Evolutionary conservation across 2,329 filamentous ascomycete genomes (phyloP).

Genomic region (Aspergillus sp.): DNA sequence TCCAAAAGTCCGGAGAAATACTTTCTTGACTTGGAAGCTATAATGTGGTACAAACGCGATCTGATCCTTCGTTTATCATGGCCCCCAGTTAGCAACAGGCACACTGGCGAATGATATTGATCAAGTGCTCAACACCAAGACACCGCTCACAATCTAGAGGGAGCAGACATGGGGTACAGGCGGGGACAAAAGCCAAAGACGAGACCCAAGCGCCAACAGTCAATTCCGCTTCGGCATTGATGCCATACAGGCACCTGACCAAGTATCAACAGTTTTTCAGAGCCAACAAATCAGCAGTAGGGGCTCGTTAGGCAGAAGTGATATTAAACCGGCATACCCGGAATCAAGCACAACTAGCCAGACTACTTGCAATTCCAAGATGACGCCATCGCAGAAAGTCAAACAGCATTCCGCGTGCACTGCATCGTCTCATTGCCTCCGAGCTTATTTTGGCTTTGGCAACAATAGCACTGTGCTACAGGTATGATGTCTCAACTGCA

Average conservation of each 20-base stretch:
- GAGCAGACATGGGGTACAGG: not conserved
- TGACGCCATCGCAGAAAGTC: not conserved
- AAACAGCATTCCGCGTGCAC: not conserved
- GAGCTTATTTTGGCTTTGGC: no score
- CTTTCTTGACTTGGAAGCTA: not conserved
- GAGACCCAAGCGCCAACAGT: no score
- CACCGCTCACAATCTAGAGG: not conserved
- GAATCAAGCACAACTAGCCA: not conserved
- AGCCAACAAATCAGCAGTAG: not conserved
- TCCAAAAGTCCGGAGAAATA: not conserved
- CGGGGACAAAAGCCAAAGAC: not conserved
- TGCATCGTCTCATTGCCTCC: no score
- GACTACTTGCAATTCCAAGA: not conserved
- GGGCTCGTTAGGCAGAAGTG: not conserved
- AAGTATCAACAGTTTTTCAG: not conserved
- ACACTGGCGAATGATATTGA: not conserved
- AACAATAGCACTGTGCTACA: no score
- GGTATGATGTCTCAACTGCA: no score
- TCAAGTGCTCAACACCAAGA: not conserved
- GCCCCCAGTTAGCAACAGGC: not conserved
- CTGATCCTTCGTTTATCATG: not conserved
- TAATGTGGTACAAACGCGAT: not conserved
- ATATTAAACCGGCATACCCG: not conserved
- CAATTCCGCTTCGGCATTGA: no score
- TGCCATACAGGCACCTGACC: not conserved